phyloP scores from a whole-genome alignment of 1,284 basidiomycete species.

The Rhodotorula sp. region DNA sequence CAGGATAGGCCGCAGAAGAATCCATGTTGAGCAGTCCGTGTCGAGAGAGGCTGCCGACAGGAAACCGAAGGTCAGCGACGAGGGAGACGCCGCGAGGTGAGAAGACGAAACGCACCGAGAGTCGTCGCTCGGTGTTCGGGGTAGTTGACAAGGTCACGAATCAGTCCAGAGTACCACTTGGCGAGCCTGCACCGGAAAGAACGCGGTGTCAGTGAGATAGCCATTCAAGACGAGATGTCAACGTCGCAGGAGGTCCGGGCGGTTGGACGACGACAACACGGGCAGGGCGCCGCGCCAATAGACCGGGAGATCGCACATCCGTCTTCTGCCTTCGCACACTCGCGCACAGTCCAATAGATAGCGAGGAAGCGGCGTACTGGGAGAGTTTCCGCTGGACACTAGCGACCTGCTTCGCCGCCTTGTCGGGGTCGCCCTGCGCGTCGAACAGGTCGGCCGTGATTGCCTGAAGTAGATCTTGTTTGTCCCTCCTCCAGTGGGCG shows the following conservation, averaged over 20 bases:
- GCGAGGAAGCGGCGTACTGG: background rate
- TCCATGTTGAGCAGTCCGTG: background rate
- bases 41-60: background rate
- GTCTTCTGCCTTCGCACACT: too few species aligned
- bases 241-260: too few species aligned
- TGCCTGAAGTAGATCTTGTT: background rate
- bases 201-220: background rate
- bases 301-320: too few species aligned
- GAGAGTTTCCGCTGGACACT: slow-evolving; percentile 2
- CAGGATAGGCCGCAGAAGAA: background rate
- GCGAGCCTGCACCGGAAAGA: slow-evolving; percentile 4
- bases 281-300: too few species aligned
- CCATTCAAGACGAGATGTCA: too few species aligned
- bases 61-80: background rate
- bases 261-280: too few species aligned
- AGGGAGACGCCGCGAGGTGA: background rate
- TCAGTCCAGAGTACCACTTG: background rate
- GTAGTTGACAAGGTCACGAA: slow-evolving; percentile 1
- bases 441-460: slow-evolving; percentile 3
- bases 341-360: background rate
- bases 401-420: slow-evolving; percentile 7
- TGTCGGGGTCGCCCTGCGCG: background rate
- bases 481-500: background rate
- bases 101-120: slow-evolving; percentile 2
- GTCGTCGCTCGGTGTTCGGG: background rate